Percentiles rank a stretch among this genome's conserved stretches.
phyloP scores from a whole-genome alignment of 2,329 filamentous ascomycete species.

The Elsinoe arachidis region DNA sequence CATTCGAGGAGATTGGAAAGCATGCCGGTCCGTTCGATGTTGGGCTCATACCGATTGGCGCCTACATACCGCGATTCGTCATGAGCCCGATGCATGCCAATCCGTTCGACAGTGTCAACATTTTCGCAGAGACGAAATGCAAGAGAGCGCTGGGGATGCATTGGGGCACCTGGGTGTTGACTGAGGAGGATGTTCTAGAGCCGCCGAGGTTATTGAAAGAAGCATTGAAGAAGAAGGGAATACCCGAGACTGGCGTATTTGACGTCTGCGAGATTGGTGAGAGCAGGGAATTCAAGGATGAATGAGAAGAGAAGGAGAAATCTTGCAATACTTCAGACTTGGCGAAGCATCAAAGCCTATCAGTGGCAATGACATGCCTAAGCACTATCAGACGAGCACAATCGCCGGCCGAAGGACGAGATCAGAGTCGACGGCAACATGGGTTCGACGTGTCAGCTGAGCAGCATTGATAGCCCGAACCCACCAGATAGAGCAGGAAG shows the following conservation, averaged over 20 bases:
- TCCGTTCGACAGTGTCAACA: constrained; percentile 79
- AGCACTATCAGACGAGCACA: too few relatives aligned
- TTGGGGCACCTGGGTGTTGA: constrained; percentile 83
- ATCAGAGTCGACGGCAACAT: background rate
- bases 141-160: constrained; percentile 75
- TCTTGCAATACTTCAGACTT: background rate
- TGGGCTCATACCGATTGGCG: constrained; percentile 86
- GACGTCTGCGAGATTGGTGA: constrained; percentile 80
- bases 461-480: too few relatives aligned
- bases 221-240: constrained; percentile 58
- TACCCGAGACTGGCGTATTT: constrained; percentile 66
- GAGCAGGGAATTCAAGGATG: constrained; percentile 52
- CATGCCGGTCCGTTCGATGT: constrained; percentile 80
- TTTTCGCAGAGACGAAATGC: constrained; percentile 78
- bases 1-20: constrained; percentile 74
- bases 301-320: background rate
- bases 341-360: background rate
- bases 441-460: too few relatives aligned
- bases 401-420: background rate
- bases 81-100: constrained; percentile 81
- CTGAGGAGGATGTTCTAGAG: constrained; percentile 75
- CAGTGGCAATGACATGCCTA: background rate
- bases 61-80: constrained; percentile 64
- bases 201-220: constrained; percentile 65
- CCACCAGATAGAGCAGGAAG: too few relatives aligned